Base-by-base conservation (phyloP, 2,329 filamentous ascomycete genomes). In the Penicillium brevicompactum region DNA sequence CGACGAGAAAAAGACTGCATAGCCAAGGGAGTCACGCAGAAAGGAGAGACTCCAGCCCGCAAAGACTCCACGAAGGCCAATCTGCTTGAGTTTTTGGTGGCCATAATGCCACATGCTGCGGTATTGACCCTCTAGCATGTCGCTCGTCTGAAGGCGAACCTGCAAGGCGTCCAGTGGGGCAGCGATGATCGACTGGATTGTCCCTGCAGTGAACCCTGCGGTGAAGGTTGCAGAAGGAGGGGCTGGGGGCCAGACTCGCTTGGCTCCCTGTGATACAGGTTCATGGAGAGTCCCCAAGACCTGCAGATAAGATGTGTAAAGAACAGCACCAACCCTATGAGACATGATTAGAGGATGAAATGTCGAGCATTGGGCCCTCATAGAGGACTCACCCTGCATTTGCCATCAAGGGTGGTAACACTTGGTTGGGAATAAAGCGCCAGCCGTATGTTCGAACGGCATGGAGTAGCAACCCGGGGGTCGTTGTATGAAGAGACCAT, bases 61-160 rank as follows among this genome's bases (percentile, higher is more conserved):
- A 62, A 87, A 87, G 18, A 87, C 78, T 21, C 85, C 85, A 9
- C 83, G 81, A 3, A 79, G 58, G 4, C 85, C 85, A 53, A 88
- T 87, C 37, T 84, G 81, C 10, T 74, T 75, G 4, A 85, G 74
- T 64, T 87, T 87, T 54, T 80, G 75, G 24, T 72, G 73, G 2
- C 80, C 81, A 65, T 87, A 87, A 55, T 85, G 80, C 85, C 84
- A 87, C 80, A 87, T 85, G 62, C 76, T 85, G 47, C 78, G 80
- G 70, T 86, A 84, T 54, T 80, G 81, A 13, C 82, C 82, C 46
- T 82, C 76, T n/a, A 84, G 73, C 60, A 85, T 80, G 57, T 87
- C 84, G 54, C 77, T 77, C 31, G 82, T 82, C 58, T 81, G 81
- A 65, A 87, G 84, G 32, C 85, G 83, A 30, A 85, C 80, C 60